Conservation (phyloP, 306 rosid genomes). For the Cucumis melo region DNA sequence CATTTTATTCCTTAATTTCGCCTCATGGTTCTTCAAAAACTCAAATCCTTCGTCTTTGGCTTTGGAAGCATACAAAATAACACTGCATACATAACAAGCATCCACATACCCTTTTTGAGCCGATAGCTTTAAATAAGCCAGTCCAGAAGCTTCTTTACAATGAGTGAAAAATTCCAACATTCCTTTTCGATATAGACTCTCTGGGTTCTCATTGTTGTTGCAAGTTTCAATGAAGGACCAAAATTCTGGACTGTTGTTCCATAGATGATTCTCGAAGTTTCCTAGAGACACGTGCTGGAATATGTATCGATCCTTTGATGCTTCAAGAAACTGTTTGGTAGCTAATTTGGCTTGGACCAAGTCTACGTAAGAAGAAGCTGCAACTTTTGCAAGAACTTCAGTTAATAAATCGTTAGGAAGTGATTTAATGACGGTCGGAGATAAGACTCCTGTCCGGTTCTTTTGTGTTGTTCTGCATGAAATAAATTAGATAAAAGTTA, state of each 20-base stretch:
- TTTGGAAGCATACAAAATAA: constrained; percentile 13
- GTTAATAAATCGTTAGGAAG: constrained; percentile 23
- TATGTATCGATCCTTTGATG: background rate
- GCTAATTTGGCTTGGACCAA: constrained; percentile 12
- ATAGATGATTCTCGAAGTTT: constrained; percentile 3
- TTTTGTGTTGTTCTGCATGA: background rate
- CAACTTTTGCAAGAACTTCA: constrained; percentile 21
- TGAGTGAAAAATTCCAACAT: constrained; percentile 19
- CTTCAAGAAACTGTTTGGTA: background rate
- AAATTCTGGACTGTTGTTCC: constrained; percentile 6
- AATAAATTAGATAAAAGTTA: too few relatives aligned
- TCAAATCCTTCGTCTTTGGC: background rate
- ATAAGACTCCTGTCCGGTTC: rapidly evolving
- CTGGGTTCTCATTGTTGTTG: constrained; percentile 16
- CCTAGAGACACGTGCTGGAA: constrained; percentile 18
- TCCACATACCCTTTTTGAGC: constrained; percentile 18
- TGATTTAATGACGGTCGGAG: background rate
- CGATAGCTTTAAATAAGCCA: constrained; percentile 15
- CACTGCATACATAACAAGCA: constrained; percentile 11
- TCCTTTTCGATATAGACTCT: constrained; percentile 23
- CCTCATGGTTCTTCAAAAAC: constrained; percentile 1
- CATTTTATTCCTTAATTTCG: background rate
- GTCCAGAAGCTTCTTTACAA: background rate
- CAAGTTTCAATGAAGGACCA: constrained; percentile 13
- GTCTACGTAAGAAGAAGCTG: constrained; percentile 13